Evolutionary conservation across 2,329 filamentous ascomycete genomes (phyloP).

Genomic region (Aspergillus persii): DNA sequence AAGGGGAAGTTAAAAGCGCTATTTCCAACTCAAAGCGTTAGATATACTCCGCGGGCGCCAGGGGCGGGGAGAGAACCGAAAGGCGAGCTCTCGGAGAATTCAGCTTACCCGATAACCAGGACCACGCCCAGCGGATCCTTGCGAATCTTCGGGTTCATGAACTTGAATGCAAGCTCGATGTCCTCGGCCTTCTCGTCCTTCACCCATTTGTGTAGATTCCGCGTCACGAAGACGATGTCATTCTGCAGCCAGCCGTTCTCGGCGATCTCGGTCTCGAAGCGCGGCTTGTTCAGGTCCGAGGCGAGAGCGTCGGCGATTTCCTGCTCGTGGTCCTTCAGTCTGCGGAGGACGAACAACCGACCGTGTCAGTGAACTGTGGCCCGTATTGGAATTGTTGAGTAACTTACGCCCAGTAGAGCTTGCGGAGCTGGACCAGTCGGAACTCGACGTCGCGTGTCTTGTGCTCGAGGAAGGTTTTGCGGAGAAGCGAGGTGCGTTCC

Average conservation of each 20-base stretch:
- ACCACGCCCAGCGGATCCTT: slow-evolving; percentile 85
- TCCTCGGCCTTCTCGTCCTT: slow-evolving; percentile 75
- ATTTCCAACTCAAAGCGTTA: neutral
- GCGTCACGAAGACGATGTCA: slow-evolving; percentile 75
- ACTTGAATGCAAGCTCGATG: slow-evolving; percentile 65
- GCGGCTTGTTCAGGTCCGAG: slow-evolving; percentile 74
- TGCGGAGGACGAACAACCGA: slow-evolving; percentile 19
- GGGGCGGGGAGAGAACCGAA: neutral
- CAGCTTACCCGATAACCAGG: slow-evolving; percentile 72
- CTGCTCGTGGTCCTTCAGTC: slow-evolving; percentile 70
- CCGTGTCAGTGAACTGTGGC: slow-evolving; percentile 11
- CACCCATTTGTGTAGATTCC: slow-evolving; percentile 76
- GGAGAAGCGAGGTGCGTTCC: slow-evolving; percentile 58
- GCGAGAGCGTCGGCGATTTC: slow-evolving; percentile 72
- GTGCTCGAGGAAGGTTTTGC: slow-evolving; percentile 70
- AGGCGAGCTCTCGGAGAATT: neutral
- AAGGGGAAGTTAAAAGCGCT: slow-evolving; percentile 91
- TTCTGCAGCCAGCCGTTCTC: slow-evolving; percentile 78
- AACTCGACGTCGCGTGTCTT: slow-evolving; percentile 81
- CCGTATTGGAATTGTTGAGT: neutral
- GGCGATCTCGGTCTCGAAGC: slow-evolving; percentile 68
- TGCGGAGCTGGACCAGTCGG: slow-evolving; percentile 80
- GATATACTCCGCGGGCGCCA: neutral
- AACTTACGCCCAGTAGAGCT: slow-evolving; percentile 82
- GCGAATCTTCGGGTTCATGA: slow-evolving; percentile 71